A percentile compares a stretch with the other conserved stretches of the same genome.
Evolutionary conservation across 2,329 filamentous ascomycete species (phyloP).

Genomic region (Exophiala oligosperma): DNA sequence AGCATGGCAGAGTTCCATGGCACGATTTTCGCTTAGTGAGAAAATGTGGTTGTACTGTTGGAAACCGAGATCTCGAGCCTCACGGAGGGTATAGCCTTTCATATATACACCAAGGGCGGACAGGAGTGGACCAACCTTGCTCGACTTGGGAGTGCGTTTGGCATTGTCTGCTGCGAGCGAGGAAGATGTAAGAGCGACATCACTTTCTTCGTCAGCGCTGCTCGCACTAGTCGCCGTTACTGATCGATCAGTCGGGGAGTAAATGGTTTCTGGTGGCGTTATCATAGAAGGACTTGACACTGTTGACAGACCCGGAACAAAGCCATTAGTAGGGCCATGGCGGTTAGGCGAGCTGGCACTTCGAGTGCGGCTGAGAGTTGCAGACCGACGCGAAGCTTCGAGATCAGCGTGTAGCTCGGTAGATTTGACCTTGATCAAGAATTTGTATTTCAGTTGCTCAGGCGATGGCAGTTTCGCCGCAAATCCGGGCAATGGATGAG

Average conservation of each 20-base stretch:
- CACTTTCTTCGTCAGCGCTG: conserved; percentile 75
- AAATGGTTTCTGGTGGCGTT: conserved; percentile 47
- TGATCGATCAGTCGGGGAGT: conserved; percentile 54
- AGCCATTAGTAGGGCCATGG: conserved; percentile 39
- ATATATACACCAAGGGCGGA: conserved; percentile 81
- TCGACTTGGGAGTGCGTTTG: conserved; percentile 65
- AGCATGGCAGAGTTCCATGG: conserved; percentile 75
- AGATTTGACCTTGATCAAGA: conserved; percentile 94
- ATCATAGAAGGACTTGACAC: conserved; percentile 47
- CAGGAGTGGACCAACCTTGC: conserved; percentile 81
- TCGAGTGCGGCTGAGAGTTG: conserved; percentile 47
- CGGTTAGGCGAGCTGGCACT: conserved; percentile 76
- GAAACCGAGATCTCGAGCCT: conserved; percentile 75
- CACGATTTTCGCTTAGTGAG: conserved; percentile 88
- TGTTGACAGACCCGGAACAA: conserved; percentile 51
- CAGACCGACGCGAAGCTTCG: conserved; percentile 45
- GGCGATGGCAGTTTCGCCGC: conserved; percentile 75
- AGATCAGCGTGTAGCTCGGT: conserved; percentile 58
- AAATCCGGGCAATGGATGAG: conserved; percentile 70
- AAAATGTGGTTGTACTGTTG: conserved; percentile 92
- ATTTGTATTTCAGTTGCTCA: conserved; percentile 76
- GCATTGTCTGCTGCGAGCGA: conserved; percentile 51
- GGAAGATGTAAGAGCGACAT: conserved; percentile 53
- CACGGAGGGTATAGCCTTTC: conserved; percentile 78
- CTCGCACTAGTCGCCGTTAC: conserved; percentile 55